Evolutionary conservation across 306 rosid genomes (phyloP), one percentile per base, ranked within the genome.

Genomic region (Castanospermum australe): DNA sequence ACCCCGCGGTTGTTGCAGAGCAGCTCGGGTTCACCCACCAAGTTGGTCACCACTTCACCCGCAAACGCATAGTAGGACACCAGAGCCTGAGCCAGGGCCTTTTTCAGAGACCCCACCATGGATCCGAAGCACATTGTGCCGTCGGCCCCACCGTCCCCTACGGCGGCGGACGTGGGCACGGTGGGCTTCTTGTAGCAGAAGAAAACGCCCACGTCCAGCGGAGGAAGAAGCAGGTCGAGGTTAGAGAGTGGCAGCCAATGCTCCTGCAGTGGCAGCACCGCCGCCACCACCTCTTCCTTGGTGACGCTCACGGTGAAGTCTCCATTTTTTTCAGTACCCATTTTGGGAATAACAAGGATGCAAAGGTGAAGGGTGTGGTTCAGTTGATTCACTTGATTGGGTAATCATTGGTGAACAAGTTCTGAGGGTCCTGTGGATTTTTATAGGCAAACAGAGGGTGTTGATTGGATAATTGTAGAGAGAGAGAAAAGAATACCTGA

Each of bases 1-100:
- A 91, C 98, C 5, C 97, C 97, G n/a, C 91, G 89, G 56, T 93
- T 91, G 78, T 89, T 88, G 73, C 97, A 93, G 1, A 81, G 88
- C 22, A 91, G 47, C 81, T 93, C 98, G 0, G 97, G 98, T 79
- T 91, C 97, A 5, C 90, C 93, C 1, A 22, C 52, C 0, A 80
- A 47, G 84, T 87, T 93, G 0, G 9, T 1, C 39, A 89, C 92
- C 45, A 93, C 81, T 79, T 93, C 98, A 1, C 94, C 97, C 0
- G 90, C 89, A 4, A 93, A 80, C 17, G 84, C 91, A 63, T 91
- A 90, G 82, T 76, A 88, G 11, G 94, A 48, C 0, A 87, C 80
- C 0, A 91, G 73, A 42, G 86, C 75, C 67, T 86, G 82, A 28
- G 93, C 82, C 9, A 93, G 61, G 15, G 87, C 86, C 74, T 83